Conservation (phyloP, 768 basidiomycete genomes). For the Lactifluus rugatus region DNA sequence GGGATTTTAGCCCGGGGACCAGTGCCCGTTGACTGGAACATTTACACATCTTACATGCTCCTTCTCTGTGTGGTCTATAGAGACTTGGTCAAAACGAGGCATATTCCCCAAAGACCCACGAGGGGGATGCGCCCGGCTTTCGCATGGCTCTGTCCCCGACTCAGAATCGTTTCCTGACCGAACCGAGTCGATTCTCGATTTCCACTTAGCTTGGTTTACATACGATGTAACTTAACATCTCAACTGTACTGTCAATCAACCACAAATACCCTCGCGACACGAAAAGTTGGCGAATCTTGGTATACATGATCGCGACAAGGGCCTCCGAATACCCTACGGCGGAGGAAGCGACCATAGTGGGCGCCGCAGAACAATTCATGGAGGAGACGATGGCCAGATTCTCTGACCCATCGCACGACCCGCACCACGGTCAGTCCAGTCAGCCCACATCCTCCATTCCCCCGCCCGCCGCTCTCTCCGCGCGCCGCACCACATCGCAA, state of each 20-base stretch:
- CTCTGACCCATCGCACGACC: too few species aligned
- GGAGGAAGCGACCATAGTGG: slow-evolving; percentile 43
- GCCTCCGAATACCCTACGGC: slow-evolving; percentile 40
- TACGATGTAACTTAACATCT: not conserved
- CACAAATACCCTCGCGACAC: not conserved
- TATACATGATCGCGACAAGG: slow-evolving; percentile 1
- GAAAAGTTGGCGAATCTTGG: too few species aligned
- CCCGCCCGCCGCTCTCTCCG: slow-evolving; percentile 48
- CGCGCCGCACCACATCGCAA: not conserved
- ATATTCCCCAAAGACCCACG: not conserved
- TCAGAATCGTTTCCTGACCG: not conserved
- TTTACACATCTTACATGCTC: not conserved
- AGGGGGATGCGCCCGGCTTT: too few species aligned
- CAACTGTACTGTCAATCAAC: not conserved
- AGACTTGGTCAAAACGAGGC: not conserved
- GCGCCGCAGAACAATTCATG: slow-evolving; percentile 62
- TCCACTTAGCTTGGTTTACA: not conserved
- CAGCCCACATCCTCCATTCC: slow-evolving; percentile 38
- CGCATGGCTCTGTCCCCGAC: not conserved
- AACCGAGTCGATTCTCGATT: not conserved
- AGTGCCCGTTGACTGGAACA: not conserved
- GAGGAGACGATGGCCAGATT: slow-evolving; percentile 58
- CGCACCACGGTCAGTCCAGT: too few species aligned
- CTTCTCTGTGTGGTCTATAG: not conserved
- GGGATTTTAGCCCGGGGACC: not conserved